Base-by-base conservation (phyloP, 208 protist genomes). In the Blastocrithidia nonstop region DNA sequence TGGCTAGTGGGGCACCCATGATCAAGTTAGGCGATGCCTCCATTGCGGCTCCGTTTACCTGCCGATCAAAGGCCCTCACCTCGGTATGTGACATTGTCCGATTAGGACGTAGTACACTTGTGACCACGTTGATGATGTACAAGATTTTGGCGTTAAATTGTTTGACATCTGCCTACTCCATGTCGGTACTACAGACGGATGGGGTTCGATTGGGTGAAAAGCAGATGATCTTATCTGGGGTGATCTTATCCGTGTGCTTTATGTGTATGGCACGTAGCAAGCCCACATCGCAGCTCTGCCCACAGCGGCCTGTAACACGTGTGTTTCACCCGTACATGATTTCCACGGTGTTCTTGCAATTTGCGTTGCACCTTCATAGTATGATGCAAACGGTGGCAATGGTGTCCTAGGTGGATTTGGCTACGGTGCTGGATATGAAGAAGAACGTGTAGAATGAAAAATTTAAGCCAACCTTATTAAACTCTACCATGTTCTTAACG, bases 91-190 rank as follows among this genome's bases (percentile, higher is more conserved):
- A 98, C 59, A 94, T 99, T 49, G 76, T 99, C 15, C 83, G 93
- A 9, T 93, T 99, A 41, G 96, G 96, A 23, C 73, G 97, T 43
- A 98, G 83, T 37, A 98, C 97, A 23, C 81, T 99, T 1, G 93
- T 98, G 6, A 98, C 96, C 7, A 98, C 95, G 23, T 72, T 98
- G 42, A 96, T 98, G 81, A 98, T 98, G 93, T 99, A 97, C 76
- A 96, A 96, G 54, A 99, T 99, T 41, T 80, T 99, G 9, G 97
- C 97, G 5, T 78, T 99, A 13, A 97, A 99, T 64, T 99, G 93
- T 56, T 78, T 99, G 9, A 91, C 96, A 44, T 78, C 67, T 17
- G 96, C 96, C 0, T 99, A 99, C 62, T 88, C 77, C 21, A 82
- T 99, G 57, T 93, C 76, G 6, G 95, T 98, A 9, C 78, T 99